These are phyloP conservation scores for Botrytis pseudocinerea DNA, from an alignment of 2,329 filamentous ascomycete species.

Conservation along the genomic window DNA sequence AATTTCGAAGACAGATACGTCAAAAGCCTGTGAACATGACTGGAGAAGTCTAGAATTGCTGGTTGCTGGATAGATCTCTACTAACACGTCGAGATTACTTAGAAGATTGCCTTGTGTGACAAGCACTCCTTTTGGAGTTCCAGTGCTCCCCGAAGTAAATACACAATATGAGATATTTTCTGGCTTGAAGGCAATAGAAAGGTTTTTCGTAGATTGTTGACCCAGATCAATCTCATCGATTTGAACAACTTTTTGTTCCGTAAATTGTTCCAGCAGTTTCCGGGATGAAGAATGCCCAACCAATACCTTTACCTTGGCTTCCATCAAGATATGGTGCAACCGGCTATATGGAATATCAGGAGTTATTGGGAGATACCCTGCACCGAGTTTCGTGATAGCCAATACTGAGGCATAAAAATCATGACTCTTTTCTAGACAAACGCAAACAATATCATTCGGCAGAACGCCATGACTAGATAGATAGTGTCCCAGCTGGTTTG, in stretches of 20 bases:
- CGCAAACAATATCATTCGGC: slow-evolving; percentile 62
- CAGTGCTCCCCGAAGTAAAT: slow-evolving; percentile 83
- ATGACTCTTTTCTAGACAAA: slow-evolving; percentile 76
- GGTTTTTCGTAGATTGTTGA: slow-evolving; percentile 28
- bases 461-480: slow-evolving; percentile 51
- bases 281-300: slow-evolving; percentile 44
- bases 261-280: slow-evolving; percentile 27
- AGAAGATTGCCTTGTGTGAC: slow-evolving; percentile 75
- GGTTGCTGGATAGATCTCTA: slow-evolving; percentile 62
- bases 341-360: slow-evolving; percentile 68
- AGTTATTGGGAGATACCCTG: slow-evolving; percentile 77
- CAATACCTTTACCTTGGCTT: slow-evolving; percentile 55
- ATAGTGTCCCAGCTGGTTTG: slow-evolving; percentile 63
- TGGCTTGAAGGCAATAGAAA: slow-evolving; percentile 25
- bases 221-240: slow-evolving; percentile 38
- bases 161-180: slow-evolving; percentile 67
- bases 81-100: slow-evolving; percentile 71
- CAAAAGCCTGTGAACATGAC: slow-evolving; percentile 81
- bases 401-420: slow-evolving; percentile 73
- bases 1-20: slow-evolving; percentile 87
- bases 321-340: slow-evolving; percentile 59
- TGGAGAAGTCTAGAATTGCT: slow-evolving; percentile 64
- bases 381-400: slow-evolving; percentile 71
- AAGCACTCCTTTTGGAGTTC: slow-evolving; percentile 72
- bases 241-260: slow-evolving; percentile 33